phyloP scores from a whole-genome alignment of 352 stramenopile species.

The Phytophthora melonis region DNA sequence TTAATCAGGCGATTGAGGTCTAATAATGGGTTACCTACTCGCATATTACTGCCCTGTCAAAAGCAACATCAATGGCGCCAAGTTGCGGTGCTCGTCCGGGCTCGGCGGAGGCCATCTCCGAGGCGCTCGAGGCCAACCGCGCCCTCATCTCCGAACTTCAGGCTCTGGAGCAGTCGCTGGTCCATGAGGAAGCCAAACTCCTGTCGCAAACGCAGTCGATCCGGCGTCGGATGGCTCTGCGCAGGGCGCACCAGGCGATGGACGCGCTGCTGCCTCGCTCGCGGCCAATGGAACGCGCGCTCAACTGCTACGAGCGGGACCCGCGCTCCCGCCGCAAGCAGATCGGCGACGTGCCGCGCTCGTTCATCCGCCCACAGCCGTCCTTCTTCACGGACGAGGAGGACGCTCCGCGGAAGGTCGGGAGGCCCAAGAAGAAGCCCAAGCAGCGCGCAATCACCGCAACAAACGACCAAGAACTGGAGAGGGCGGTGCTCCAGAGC shows the following conservation, averaged over 20 bases:
- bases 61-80: constrained; percentile 17
- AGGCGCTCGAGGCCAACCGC: constrained; percentile 55
- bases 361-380: constrained; percentile 61
- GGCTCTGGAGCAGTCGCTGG: constrained; percentile 39
- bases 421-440: constrained; percentile 45
- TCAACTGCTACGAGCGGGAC: constrained; percentile 38
- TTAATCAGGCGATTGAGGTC: too few species aligned
- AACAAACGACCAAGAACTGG: constrained; percentile 4
- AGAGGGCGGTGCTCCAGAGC: constrained; percentile 1
- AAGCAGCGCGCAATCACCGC: constrained; percentile 17
- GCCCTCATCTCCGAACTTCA: constrained; percentile 55
- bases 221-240: constrained; percentile 58
- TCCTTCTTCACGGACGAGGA: constrained; percentile 75
- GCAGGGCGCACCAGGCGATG: constrained; percentile 63
- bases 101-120: constrained; percentile 18
- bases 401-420: constrained; percentile 23
- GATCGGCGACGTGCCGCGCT: constrained; percentile 49
- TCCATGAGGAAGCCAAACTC: constrained; percentile 50
- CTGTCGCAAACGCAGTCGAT: constrained; percentile 51
- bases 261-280: constrained; percentile 33
- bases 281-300: neutral
- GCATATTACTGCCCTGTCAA: too few species aligned
- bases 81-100: constrained; percentile 4
- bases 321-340: constrained; percentile 6
- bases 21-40: too few species aligned